Evolutionary conservation across 345 rosid species (phyloP).

Genomic region (Eucalyptus melliodora): DNA sequence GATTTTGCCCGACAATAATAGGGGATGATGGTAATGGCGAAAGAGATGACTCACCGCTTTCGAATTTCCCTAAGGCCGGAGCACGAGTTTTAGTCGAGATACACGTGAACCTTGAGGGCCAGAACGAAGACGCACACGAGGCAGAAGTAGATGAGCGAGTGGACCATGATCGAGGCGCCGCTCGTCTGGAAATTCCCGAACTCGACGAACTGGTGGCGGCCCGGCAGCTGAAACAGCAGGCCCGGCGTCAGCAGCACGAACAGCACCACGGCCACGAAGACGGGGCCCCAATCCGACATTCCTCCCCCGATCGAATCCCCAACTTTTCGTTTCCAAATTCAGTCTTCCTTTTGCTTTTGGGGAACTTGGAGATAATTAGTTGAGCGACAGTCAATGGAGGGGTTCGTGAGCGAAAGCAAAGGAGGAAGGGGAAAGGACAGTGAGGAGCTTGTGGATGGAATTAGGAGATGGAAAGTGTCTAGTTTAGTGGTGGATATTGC

Average conservation of each 20-base stretch:
- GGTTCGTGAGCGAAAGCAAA: background rate
- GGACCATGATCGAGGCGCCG: constrained; percentile 35
- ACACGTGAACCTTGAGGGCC: constrained; percentile 25
- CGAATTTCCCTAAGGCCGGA: background rate
- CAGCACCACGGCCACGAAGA: constrained; percentile 36
- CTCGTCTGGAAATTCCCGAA: constrained; percentile 43
- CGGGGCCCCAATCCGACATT: constrained; percentile 52
- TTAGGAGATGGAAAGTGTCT: background rate
- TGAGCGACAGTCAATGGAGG: background rate
- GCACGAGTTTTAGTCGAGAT: constrained; percentile 4
- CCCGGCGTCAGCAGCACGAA: constrained; percentile 41
- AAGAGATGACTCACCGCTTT: background rate
- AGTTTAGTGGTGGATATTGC: background rate
- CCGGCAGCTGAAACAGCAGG: constrained; percentile 43
- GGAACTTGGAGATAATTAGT: background rate
- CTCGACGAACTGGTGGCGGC: constrained; percentile 18
- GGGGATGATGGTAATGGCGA: background rate
- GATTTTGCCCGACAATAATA: background rate
- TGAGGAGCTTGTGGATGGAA: background rate
- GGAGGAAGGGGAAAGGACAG: background rate
- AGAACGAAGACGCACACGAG: constrained; percentile 37
- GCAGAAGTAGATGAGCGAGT: constrained; percentile 34
- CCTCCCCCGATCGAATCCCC: background rate
- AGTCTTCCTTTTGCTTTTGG: background rate
- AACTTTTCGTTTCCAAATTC: background rate